phyloP scores from a whole-genome alignment of 208 protist species.

The Leishmania major region DNA sequence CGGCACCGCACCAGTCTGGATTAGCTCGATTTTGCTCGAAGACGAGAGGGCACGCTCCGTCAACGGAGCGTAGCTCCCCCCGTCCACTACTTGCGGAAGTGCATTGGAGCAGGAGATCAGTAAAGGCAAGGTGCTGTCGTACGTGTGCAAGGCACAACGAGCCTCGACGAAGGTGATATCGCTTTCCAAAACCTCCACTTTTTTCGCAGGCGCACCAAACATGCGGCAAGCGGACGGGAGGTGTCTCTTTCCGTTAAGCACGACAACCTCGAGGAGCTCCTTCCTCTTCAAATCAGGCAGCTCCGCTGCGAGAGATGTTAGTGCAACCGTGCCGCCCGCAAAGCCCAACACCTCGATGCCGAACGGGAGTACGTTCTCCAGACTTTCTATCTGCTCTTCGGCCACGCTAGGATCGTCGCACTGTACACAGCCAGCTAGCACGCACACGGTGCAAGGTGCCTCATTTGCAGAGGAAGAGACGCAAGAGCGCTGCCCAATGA shows the following conservation, averaged over 20 bases:
- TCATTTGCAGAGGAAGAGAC: not conserved
- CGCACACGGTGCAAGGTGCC: conserved; percentile 1
- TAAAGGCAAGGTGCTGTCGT: conserved; percentile 9
- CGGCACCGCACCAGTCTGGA: conserved; percentile 17
- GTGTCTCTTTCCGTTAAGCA: conserved; percentile 10
- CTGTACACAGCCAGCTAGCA: conserved; percentile 44
- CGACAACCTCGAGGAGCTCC: conserved; percentile 30
- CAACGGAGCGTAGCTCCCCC: conserved; percentile 19
- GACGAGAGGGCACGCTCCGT: not conserved
- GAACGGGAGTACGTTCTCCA: conserved; percentile 67
- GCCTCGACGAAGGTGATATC: conserved; percentile 17
- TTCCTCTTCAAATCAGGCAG: conserved; percentile 28
- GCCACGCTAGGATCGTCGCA: conserved; percentile 50
- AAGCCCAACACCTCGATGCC: conserved; percentile 69
- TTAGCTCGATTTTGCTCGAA: not conserved
- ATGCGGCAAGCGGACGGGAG: not conserved
- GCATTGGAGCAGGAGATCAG: conserved; percentile 12
- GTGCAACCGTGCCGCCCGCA: not conserved
- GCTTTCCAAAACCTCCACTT: conserved; percentile 16
- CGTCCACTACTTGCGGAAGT: conserved; percentile 14
- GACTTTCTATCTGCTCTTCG: conserved; percentile 72
- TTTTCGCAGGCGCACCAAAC: conserved; percentile 2
- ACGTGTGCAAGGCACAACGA: conserved; percentile 25
- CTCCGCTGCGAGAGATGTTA: conserved; percentile 20
- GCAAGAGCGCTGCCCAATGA: conserved; percentile 29